These are phyloP conservation scores for Stephania cephalantha DNA, from an alignment of 164 flowering plant species.

Conservation along the genomic window DNA sequence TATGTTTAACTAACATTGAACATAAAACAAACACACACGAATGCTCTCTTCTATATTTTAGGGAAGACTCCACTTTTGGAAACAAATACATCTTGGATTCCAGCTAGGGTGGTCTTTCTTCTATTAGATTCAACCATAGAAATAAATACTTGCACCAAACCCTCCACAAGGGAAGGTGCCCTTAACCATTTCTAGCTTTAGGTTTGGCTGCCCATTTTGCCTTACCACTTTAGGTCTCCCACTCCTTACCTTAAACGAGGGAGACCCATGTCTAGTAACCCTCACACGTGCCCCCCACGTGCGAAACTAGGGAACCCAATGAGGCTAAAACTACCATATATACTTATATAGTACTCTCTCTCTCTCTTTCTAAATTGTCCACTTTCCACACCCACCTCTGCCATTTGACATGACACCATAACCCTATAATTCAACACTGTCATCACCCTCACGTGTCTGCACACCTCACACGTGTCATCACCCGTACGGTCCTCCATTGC, in stretches of 20 bases:
- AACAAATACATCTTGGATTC: background rate
- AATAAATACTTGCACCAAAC: background rate
- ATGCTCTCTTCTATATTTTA: background rate
- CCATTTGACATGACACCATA: conserved; percentile 2
- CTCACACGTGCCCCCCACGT: background rate
- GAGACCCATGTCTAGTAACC: background rate
- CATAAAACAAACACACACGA: background rate
- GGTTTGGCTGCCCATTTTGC: background rate
- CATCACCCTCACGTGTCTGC: conserved; percentile 10
- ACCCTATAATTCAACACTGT: conserved; percentile 6
- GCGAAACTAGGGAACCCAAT: background rate
- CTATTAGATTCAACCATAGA: background rate
- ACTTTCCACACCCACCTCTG: background rate
- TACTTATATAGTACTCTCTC: background rate
- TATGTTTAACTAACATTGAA: background rate
- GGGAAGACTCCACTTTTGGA: background rate
- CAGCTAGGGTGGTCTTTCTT: background rate
- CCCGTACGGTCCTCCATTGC: background rate
- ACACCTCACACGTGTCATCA: background rate
- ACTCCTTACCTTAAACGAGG: background rate
- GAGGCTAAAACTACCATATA: background rate
- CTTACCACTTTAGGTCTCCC: background rate
- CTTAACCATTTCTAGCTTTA: background rate
- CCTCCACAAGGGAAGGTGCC: background rate
- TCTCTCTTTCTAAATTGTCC: background rate